phyloP scores from a whole-genome alignment of 2,329 filamentous ascomycete genomes.

The Xylaria sp. region DNA sequence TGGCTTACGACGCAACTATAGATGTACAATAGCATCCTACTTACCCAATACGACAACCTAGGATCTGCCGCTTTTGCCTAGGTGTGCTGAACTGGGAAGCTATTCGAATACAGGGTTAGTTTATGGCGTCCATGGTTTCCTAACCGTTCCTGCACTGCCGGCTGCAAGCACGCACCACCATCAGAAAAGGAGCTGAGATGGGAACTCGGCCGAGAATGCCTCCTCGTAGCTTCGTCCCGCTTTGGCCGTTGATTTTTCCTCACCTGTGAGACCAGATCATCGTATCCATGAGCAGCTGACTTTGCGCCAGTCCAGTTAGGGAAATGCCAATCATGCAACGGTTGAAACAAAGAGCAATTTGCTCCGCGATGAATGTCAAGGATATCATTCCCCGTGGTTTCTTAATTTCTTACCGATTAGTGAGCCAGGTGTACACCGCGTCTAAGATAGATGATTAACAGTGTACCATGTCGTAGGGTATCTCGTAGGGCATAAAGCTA shows the following conservation, averaged over 20 bases:
- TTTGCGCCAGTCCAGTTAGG: neutral
- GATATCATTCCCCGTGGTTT: neutral
- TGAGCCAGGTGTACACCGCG: neutral
- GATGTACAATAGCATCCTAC: neutral
- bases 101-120: neutral
- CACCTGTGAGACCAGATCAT: neutral
- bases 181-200: neutral
- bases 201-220: neutral
- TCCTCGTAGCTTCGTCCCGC: neutral
- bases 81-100: neutral
- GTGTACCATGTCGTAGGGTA: too few species aligned
- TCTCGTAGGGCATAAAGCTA: too few species aligned
- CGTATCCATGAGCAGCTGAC: constrained; percentile 3
- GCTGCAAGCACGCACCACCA: too few species aligned
- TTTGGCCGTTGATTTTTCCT: neutral
- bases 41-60: neutral
- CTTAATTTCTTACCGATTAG: neutral
- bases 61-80: neutral
- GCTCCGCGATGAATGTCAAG: neutral
- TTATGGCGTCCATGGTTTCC: neutral
- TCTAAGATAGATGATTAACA: neutral
- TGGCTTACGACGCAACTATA: neutral
- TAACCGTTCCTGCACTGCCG: neutral
- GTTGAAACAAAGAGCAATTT: constrained; percentile 5
- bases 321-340: neutral